Percentiles rank a stretch among this genome's conserved stretches.
Evolutionary conservation across 2,329 filamentous ascomycete species (phyloP).

Genomic region (Colletotrichum viniferum): DNA sequence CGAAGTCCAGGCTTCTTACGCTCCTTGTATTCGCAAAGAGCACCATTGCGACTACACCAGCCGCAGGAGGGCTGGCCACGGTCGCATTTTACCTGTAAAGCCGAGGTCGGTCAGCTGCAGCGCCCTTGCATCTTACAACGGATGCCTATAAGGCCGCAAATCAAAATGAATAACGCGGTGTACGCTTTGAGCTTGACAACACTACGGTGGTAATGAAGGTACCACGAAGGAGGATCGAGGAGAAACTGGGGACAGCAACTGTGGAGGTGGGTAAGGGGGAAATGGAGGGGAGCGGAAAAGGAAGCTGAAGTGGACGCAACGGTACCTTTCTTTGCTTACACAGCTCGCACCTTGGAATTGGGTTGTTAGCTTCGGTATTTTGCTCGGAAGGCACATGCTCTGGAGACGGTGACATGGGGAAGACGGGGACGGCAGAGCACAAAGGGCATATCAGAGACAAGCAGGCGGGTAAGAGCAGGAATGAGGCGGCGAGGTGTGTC

Average conservation of each 20-base stretch:
- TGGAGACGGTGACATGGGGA: constrained; percentile 22
- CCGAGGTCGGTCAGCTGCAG: constrained; percentile 4
- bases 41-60: constrained; percentile 69
- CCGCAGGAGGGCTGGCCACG: constrained; percentile 74
- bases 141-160: not conserved
- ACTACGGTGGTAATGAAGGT: not conserved
- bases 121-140: not conserved
- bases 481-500: not conserved
- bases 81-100: constrained; percentile 71
- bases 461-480: not conserved
- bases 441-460: not conserved
- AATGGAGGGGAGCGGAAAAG: not conserved
- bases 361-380: constrained; percentile 38
- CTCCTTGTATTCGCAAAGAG: constrained; percentile 70
- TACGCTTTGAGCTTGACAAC: not conserved
- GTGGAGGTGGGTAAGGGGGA: not conserved
- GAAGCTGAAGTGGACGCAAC: constrained; percentile 25
- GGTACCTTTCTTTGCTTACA: constrained; percentile 81
- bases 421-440: not conserved
- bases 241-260: not conserved
- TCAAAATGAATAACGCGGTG: not conserved
- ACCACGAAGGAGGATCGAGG: not conserved
- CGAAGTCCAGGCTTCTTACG: constrained; percentile 70
- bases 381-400: constrained; percentile 20
- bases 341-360: constrained; percentile 67